These are phyloP conservation scores for Durusdinium trenchii DNA, from an alignment of 73 alveolate species.

Conservation along the genomic window DNA sequence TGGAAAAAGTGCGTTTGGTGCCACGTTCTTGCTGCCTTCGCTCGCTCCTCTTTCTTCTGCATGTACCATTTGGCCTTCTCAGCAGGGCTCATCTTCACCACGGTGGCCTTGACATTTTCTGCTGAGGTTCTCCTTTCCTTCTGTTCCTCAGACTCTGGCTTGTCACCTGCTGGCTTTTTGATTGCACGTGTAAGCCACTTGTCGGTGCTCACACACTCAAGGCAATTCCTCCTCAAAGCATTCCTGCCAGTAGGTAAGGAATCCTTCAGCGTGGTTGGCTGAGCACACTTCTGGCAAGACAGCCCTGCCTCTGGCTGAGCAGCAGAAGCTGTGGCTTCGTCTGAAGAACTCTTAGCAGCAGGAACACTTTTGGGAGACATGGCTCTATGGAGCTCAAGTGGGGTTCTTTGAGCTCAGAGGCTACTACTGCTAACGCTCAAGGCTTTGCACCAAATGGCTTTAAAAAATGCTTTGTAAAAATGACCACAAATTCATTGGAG, in stretches of 20 bases:
- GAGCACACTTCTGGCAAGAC: background rate
- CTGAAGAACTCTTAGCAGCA: background rate
- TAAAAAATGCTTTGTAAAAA: too few species aligned
- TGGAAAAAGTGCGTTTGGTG: background rate
- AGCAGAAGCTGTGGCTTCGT: background rate
- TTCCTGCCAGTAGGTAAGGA: background rate
- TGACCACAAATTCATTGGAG: background rate
- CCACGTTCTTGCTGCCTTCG: background rate
- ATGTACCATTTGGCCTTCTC: background rate
- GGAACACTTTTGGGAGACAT: too few species aligned
- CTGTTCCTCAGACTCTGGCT: background rate
- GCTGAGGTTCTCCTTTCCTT: background rate
- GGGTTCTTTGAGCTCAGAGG: background rate
- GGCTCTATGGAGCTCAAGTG: background rate
- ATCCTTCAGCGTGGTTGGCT: background rate
- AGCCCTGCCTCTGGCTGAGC: background rate
- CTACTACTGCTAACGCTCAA: too few species aligned
- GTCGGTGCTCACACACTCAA: constrained; percentile 10
- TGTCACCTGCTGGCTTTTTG: background rate
- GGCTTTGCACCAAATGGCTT: too few species aligned
- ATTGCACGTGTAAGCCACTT: background rate
- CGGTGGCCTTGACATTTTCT: background rate
- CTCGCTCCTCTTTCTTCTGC: background rate
- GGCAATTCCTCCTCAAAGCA: background rate
- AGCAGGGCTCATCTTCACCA: background rate